These are phyloP conservation scores for Thielaviopsis populi DNA, from an alignment of 2,329 filamentous ascomycete species.

Conservation along the genomic window DNA sequence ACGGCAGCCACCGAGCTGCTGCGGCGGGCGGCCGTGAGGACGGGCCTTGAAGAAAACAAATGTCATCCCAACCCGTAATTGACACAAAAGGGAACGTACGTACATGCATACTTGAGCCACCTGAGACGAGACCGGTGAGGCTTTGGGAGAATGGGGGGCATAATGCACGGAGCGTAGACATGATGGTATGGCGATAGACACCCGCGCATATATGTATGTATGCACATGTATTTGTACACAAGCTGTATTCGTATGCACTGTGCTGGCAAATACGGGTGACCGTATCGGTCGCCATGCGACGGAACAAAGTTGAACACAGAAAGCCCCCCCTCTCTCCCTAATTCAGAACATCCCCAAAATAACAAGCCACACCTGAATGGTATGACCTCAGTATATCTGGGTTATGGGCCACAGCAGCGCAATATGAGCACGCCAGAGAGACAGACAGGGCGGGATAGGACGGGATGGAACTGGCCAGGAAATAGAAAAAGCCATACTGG, in stretches of 20 bases:
- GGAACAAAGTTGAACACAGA: slow-evolving; percentile 1
- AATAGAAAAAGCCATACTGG: neutral
- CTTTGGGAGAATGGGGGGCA: neutral
- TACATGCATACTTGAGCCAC: neutral
- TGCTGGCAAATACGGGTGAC: neutral
- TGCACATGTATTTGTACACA: neutral
- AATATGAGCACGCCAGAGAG: neutral
- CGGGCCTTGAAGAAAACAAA: neutral
- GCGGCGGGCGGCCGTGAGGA: neutral
- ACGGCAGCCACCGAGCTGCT: neutral
- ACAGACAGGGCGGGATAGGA: neutral
- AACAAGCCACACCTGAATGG: neutral
- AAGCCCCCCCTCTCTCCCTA: neutral
- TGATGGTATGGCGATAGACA: neutral
- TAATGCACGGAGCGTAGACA: neutral
- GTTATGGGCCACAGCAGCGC: neutral
- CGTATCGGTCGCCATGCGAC: neutral
- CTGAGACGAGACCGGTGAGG: neutral
- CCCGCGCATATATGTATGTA: neutral
- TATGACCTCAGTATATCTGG: neutral
- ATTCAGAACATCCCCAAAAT: neutral
- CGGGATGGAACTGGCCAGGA: neutral
- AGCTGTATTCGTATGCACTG: neutral
- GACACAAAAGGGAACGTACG: neutral
- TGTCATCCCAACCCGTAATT: neutral